Evolutionary conservation across 108 stramenopile species (phyloP).

Genomic region (Fistulifera solaris): DNA sequence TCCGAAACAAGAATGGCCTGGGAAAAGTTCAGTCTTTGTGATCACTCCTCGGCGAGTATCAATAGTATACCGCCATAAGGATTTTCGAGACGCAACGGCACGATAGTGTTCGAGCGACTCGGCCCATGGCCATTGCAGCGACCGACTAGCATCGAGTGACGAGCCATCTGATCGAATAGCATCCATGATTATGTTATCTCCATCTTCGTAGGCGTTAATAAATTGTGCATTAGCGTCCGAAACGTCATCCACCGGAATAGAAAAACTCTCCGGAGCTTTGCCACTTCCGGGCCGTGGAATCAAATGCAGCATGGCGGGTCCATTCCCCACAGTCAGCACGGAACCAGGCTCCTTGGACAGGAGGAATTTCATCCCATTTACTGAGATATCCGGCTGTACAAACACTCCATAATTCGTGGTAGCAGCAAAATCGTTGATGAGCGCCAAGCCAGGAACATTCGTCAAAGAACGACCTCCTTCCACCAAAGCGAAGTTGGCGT

Average conservation of each 20-base stretch:
- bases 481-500: conserved; percentile 56
- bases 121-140: conserved; percentile 58
- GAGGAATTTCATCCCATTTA: conserved; percentile 68
- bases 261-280: conserved; percentile 26
- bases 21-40: conserved; percentile 39
- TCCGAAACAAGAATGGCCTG: conserved; percentile 70
- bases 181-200: conserved; percentile 55
- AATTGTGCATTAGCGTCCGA: conserved; percentile 65
- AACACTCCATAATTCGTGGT: conserved; percentile 74
- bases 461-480: conserved; percentile 39
- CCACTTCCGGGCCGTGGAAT: conserved; percentile 42
- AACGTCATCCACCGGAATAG: conserved; percentile 60
- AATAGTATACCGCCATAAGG: conserved; percentile 63
- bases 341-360: conserved; percentile 70
- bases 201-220: conserved; percentile 69
- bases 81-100: conserved; percentile 35
- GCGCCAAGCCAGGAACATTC: conserved; percentile 57
- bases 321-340: conserved; percentile 20
- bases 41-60: conserved; percentile 33
- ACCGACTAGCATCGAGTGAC: not conserved
- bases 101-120: conserved; percentile 41
- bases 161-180: conserved; percentile 56
- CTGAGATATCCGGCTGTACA: conserved; percentile 47
- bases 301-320: conserved; percentile 41
- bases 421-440: conserved; percentile 64